These are phyloP conservation scores for Penicillium sp. DNA, from an alignment of 2,329 filamentous ascomycete species.

Conservation along the genomic window DNA sequence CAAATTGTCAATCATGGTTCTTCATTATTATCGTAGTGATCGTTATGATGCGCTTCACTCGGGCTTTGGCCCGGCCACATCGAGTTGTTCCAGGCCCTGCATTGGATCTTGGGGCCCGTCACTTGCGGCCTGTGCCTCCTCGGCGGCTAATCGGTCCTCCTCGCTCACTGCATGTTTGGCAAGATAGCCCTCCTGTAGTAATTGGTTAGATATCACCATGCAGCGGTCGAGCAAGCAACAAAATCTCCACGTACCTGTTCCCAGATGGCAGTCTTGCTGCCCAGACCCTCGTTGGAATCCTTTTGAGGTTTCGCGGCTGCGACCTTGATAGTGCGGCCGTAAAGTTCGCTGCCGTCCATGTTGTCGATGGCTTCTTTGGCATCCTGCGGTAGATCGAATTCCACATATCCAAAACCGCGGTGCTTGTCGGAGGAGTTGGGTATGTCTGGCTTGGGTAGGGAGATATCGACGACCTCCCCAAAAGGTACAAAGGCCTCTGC, in stretches of 20 bases:
- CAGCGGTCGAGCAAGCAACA: neutral
- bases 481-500: constrained; percentile 95
- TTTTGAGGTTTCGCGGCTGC: constrained; percentile 91
- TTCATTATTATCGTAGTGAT: constrained; percentile 28
- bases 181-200: constrained; percentile 82
- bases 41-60: constrained; percentile 54
- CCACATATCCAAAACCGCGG: constrained; percentile 93
- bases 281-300: constrained; percentile 81
- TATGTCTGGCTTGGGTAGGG: constrained; percentile 83
- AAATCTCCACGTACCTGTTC: constrained; percentile 73
- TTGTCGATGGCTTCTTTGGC: constrained; percentile 97
- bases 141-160: constrained; percentile 70
- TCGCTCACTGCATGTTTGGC: constrained; percentile 84
- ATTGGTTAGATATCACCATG: constrained; percentile 28
- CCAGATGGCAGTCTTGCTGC: constrained; percentile 94
- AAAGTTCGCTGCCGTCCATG: constrained; percentile 97
- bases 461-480: constrained; percentile 90
- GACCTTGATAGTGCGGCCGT: constrained; percentile 89
- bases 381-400: constrained; percentile 84
- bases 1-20: constrained; percentile 32
- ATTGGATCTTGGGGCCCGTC: constrained; percentile 77
- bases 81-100: constrained; percentile 90
- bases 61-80: constrained; percentile 88
- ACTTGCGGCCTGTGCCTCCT: constrained; percentile 58
- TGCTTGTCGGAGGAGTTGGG: constrained; percentile 79